Evolutionary conservation across 163 green algal genomes (phyloP).

Genomic region (Chlorella variabilis): DNA sequence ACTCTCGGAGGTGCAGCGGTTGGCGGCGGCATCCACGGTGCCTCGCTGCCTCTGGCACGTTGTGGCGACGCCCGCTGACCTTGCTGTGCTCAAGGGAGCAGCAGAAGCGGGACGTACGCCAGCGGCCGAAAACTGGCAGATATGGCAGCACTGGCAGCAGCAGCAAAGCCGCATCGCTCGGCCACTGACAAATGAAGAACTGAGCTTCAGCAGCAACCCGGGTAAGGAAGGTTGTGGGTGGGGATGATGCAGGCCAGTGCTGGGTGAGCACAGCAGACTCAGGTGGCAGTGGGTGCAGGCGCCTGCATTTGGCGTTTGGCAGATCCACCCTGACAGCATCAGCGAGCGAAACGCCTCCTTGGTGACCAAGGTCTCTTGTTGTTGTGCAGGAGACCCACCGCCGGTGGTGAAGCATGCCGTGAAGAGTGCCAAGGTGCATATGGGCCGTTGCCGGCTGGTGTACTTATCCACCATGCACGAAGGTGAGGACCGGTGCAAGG

Average conservation of each 20-base stretch:
- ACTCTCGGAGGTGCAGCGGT: background rate
- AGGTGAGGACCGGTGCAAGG: background rate
- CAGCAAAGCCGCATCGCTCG: background rate
- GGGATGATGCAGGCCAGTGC: background rate
- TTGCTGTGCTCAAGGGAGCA: background rate
- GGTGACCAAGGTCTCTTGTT: no score
- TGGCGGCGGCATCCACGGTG: background rate
- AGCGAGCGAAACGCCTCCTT: no score
- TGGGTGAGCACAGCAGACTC: no score
- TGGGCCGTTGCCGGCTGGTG: background rate
- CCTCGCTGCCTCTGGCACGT: background rate
- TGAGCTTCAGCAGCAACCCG: background rate
- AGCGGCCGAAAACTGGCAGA: constrained; percentile 10
- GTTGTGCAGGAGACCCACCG: background rate
- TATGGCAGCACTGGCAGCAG: background rate
- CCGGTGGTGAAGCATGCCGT: background rate
- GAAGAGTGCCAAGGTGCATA: background rate
- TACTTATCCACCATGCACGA: background rate
- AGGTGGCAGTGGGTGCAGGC: no score
- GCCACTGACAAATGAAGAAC: background rate
- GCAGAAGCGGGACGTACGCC: background rate
- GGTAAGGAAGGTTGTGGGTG: background rate
- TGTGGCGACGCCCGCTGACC: background rate
- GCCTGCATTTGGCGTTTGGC: no score
- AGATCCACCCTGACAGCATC: no score